These are phyloP conservation scores for Dendrobium chrysotoxum DNA, from an alignment of 106 monocot species.

Conservation along the genomic window DNA sequence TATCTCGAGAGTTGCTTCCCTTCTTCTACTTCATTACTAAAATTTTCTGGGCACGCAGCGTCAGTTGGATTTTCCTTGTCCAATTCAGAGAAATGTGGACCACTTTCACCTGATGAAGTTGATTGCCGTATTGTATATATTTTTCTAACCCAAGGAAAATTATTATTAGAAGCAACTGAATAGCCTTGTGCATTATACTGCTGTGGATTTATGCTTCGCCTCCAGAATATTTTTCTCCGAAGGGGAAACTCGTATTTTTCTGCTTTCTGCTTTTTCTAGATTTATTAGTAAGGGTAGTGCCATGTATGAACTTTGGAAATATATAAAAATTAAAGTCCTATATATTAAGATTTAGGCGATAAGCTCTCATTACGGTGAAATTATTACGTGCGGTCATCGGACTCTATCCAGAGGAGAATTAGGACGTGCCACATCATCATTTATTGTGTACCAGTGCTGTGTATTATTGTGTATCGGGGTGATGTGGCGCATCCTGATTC, in stretches of 20 bases:
- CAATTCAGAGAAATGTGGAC: neutral
- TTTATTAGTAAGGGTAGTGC: neutral
- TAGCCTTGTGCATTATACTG: neutral
- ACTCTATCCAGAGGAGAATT: too few relatives aligned
- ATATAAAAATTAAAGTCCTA: neutral
- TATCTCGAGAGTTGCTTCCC: neutral
- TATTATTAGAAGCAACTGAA: neutral
- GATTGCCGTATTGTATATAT: neutral
- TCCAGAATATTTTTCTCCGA: neutral
- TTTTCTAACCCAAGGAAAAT: neutral
- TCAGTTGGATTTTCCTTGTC: neutral
- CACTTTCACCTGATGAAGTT: neutral
- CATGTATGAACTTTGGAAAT: neutral
- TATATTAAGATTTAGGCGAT: too few relatives aligned
- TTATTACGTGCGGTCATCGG: too few relatives aligned
- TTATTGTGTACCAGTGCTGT: too few relatives aligned
- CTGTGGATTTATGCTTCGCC: slow-evolving; percentile 1
- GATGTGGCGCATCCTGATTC: too few relatives aligned
- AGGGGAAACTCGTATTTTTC: neutral
- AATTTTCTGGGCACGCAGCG: neutral
- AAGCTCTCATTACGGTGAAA: too few relatives aligned
- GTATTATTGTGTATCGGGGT: too few relatives aligned
- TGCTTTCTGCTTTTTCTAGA: neutral
- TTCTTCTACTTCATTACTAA: neutral
- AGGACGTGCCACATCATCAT: too few relatives aligned